A percentile compares a stretch with the other conserved stretches of the same genome.
Evolutionary conservation across 2,329 filamentous ascomycete species (phyloP).

Genomic region (Diplodia mutila): DNA sequence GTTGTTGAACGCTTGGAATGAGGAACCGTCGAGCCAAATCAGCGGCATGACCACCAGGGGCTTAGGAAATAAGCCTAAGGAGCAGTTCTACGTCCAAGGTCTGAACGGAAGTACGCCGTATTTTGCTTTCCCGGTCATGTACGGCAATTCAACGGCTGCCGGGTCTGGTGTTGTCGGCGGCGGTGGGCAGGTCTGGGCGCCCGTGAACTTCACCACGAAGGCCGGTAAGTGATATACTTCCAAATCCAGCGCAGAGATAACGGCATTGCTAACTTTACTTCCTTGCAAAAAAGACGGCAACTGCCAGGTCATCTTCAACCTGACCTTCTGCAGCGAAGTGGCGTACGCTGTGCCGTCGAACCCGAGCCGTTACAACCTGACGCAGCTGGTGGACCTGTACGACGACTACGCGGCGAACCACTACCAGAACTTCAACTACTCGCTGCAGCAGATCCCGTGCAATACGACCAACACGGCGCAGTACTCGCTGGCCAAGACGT

Average conservation of each 20-base stretch:
- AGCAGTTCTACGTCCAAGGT: constrained; percentile 83
- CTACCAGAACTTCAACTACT: constrained; percentile 79
- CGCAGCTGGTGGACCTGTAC: constrained; percentile 71
- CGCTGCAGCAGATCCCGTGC: constrained; percentile 82
- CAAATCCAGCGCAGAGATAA: neutral
- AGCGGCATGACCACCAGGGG: constrained; percentile 72
- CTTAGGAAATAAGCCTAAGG: constrained; percentile 70
- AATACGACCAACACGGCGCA: constrained; percentile 71
- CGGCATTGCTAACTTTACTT: constrained; percentile 1
- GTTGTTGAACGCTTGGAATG: constrained; percentile 65
- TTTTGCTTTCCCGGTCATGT: constrained; percentile 69
- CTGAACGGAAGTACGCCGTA: constrained; percentile 76
- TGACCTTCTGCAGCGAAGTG: constrained; percentile 86
- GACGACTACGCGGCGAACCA: constrained; percentile 71
- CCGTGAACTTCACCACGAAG: constrained; percentile 78
- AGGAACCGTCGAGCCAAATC: constrained; percentile 52
- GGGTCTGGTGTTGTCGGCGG: constrained; percentile 62
- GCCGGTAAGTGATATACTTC: constrained; percentile 59
- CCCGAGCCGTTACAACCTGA: constrained; percentile 62
- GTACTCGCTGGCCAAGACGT: constrained; percentile 80
- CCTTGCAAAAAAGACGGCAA: constrained; percentile 63
- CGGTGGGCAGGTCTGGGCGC: constrained; percentile 75
- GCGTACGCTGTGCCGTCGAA: constrained; percentile 92
- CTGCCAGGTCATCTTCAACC: constrained; percentile 82
- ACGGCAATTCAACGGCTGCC: constrained; percentile 57